Evolutionary conservation across 2,329 filamentous ascomycete genomes (phyloP), one percentile per base, ranked within the genome.

Genomic region (Harringtonia aguacate): DNA sequence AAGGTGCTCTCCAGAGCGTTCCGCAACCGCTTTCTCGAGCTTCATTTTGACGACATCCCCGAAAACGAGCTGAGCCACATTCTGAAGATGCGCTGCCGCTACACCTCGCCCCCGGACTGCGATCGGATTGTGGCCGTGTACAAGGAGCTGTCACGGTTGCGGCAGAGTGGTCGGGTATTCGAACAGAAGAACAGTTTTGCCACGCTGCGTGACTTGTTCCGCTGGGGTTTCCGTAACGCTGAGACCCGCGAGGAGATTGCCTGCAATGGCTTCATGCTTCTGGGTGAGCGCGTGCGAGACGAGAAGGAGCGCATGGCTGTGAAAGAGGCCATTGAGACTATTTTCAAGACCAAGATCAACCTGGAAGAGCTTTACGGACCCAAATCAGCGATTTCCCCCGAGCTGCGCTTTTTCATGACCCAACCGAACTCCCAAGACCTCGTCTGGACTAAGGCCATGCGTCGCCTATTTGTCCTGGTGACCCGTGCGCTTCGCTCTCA

Each of bases 181-280:
- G 94, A 98, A 65, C 87, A 95, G 56, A 95, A 95, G 62, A 92
- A 90, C 58, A 90, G 90, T 59, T 98, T 98, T 61, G 92, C 94
- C 2, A 99, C 92, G 2, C 69, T 99, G 37, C 77, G 92, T 73
- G 92, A 99, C 61, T 69, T 99, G 31, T 99, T 98, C 58, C 75
- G 92, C 52, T 99, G 92, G 92, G 90, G 92, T 4, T 67, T 94
- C 45, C 77, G 92, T 54, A 78, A 81, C 45, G 88, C 88, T 1
- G 86, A 94, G 51, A 86, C 81, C 24, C 79, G 89, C 12, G 84
- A 97, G 50, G 81, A 95, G 50, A 79, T 99, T 46, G 92, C 92
- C 2, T 72, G 80, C 13, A 90, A 98, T 60, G 92, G 92, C 0
- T 98, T 90, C 59, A 95, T 98, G 88, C 75, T 99, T 10, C 74